Evolutionary conservation across 2,329 filamentous ascomycete species (phyloP).

Genomic region (Aspergillus awamori): DNA sequence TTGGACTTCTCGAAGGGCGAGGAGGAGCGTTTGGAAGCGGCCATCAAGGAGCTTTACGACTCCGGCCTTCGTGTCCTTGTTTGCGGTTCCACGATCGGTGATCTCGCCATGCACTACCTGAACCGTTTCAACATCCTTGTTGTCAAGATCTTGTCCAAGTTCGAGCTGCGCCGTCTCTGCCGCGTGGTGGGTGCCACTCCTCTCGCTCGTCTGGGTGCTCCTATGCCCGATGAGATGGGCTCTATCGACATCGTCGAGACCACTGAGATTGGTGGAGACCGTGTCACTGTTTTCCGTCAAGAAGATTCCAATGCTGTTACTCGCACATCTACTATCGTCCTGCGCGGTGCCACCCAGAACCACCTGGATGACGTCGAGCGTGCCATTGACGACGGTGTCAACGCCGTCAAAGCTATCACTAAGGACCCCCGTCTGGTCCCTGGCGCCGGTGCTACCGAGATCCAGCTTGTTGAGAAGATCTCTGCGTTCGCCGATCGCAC

Average conservation of each 20-base stretch:
- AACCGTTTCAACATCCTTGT: slow-evolving; percentile 95
- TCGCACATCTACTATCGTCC: slow-evolving; percentile 88
- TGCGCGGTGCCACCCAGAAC: slow-evolving; percentile 95
- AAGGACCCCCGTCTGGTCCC: slow-evolving; percentile 88
- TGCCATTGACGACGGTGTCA: slow-evolving; percentile 96
- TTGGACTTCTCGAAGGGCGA: slow-evolving; percentile 97
- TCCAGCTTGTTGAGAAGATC: slow-evolving; percentile 90
- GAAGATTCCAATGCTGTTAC: slow-evolving; percentile 78
- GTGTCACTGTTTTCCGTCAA: slow-evolving; percentile 97
- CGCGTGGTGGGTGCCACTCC: slow-evolving; percentile 95
- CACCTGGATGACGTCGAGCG: slow-evolving; percentile 96
- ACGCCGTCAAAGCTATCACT: slow-evolving; percentile 97
- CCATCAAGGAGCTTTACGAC: slow-evolving; percentile 94
- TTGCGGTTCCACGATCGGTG: slow-evolving; percentile 90
- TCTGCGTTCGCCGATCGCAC: slow-evolving; percentile 90
- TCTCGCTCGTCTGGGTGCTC: slow-evolving; percentile 90
- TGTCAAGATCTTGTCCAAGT: slow-evolving; percentile 97
- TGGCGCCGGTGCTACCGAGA: slow-evolving; percentile 90
- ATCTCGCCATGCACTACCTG: slow-evolving; percentile 94
- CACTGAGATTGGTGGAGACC: slow-evolving; percentile 94
- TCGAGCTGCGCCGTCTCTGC: slow-evolving; percentile 92
- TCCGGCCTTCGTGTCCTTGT: slow-evolving; percentile 89
- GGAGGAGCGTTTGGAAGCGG: slow-evolving; percentile 84
- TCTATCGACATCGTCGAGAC: slow-evolving; percentile 94
- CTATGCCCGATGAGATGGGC: slow-evolving; percentile 99